A percentile compares a stretch with the other conserved stretches of the same genome.
Evolutionary conservation across 345 rosid species (phyloP).

Genomic region (Lumnitzera racemosa): DNA sequence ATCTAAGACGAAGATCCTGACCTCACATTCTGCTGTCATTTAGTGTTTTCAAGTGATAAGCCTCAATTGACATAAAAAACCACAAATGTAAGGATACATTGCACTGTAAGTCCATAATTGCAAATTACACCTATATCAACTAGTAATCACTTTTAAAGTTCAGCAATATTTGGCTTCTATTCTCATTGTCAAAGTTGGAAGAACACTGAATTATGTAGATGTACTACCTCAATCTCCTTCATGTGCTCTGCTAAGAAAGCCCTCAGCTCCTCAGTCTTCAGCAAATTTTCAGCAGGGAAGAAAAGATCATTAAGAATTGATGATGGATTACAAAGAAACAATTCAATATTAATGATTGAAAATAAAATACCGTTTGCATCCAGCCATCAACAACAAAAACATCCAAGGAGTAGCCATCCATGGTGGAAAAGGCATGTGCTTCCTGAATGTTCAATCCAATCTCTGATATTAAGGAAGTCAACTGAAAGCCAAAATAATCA

Average conservation of each 20-base stretch:
- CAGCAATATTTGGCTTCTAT: no score
- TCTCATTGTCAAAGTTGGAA: not conserved
- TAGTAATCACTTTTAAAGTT: no score
- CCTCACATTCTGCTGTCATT: no score
- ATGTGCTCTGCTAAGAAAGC: slow-evolving; percentile 36
- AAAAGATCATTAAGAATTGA: slow-evolving; percentile 6
- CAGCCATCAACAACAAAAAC: slow-evolving; percentile 95
- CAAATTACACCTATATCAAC: no score
- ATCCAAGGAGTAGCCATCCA: slow-evolving; percentile 90
- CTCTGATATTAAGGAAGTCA: slow-evolving; percentile 82
- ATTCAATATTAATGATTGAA: not conserved
- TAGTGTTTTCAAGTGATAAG: no score
- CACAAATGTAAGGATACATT: no score
- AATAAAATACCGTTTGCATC: slow-evolving; percentile 65
- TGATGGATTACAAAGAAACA: not conserved
- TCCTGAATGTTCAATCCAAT: slow-evolving; percentile 93
- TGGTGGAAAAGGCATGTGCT: slow-evolving; percentile 95
- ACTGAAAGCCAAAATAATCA: slow-evolving; percentile 29
- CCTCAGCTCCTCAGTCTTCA: slow-evolving; percentile 44
- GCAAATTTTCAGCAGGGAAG: slow-evolving; percentile 11
- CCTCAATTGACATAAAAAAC: no score
- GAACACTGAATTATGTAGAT: not conserved
- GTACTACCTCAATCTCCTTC: slow-evolving; percentile 35
- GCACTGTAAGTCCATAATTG: no score
- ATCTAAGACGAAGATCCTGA: no score